Percentiles rank a stretch among this genome's conserved stretches.
These are phyloP conservation scores for Davidsoniella neocaledoniae DNA, from an alignment of 2,329 filamentous ascomycete species.

Conservation along the genomic window DNA sequence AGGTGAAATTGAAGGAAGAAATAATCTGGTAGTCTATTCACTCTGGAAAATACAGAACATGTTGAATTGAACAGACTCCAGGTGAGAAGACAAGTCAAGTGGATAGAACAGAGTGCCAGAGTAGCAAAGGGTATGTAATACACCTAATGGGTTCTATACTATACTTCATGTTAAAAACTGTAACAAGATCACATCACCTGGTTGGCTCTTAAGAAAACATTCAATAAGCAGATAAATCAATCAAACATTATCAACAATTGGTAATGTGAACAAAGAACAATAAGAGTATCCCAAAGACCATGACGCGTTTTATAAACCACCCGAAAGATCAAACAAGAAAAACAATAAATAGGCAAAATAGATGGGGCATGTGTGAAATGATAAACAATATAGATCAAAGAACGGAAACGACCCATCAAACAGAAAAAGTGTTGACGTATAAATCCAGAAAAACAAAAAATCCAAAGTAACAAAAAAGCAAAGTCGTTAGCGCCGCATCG, in stretches of 20 bases:
- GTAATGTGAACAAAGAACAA: too few relatives aligned
- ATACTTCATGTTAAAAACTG: too few relatives aligned
- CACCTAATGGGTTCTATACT: too few relatives aligned
- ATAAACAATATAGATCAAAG: not conserved
- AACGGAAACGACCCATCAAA: not conserved
- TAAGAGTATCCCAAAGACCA: too few relatives aligned
- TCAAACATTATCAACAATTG: too few relatives aligned
- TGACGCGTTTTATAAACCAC: too few relatives aligned
- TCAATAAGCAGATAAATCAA: too few relatives aligned
- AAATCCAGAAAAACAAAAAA: conserved; percentile 6
- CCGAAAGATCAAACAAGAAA: not conserved
- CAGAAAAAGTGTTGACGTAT: not conserved
- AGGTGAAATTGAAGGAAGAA: not conserved
- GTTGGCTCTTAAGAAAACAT: too few relatives aligned
- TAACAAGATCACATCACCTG: too few relatives aligned
- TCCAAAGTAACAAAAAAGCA: conserved; percentile 12
- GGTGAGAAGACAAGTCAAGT: not conserved
- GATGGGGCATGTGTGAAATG: not conserved
- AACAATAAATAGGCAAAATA: not conserved
- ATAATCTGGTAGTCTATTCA: not conserved
- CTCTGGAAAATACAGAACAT: conserved; percentile 5
- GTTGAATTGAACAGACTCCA: conserved; percentile 9
- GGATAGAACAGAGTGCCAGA: too few relatives aligned
- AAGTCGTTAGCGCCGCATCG: not conserved
- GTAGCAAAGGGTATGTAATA: too few relatives aligned